phyloP scores from a whole-genome alignment of 2,329 filamentous ascomycete species.

The Penicillium rolfsii region DNA sequence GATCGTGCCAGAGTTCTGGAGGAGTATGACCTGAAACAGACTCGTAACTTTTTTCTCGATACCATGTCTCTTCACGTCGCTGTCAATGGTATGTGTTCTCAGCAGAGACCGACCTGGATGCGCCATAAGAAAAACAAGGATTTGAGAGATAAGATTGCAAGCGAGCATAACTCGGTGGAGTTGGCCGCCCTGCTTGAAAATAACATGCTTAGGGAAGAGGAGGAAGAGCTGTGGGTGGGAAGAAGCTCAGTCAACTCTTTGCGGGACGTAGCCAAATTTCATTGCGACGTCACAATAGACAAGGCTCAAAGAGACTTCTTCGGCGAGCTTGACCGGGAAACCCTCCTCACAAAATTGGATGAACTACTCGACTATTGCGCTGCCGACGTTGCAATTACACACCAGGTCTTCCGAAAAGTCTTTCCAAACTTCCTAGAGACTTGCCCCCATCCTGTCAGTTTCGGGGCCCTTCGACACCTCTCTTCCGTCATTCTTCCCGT shows the following conservation, averaged over 20 bases:
- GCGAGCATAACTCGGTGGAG: constrained; percentile 70
- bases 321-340: constrained; percentile 74
- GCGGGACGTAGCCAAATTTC: constrained; percentile 93
- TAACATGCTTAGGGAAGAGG: constrained; percentile 71
- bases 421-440: constrained; percentile 86
- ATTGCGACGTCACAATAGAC: constrained; percentile 88
- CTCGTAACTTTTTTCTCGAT: constrained; percentile 84
- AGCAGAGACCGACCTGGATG: constrained; percentile 95
- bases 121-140: constrained; percentile 91
- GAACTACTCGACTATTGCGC: constrained; percentile 92
- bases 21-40: constrained; percentile 83
- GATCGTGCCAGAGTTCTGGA: constrained; percentile 86
- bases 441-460: constrained; percentile 96
- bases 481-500: constrained; percentile 91
- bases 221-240: constrained; percentile 94
- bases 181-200: constrained; percentile 71
- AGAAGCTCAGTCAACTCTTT: constrained; percentile 94
- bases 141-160: constrained; percentile 75
- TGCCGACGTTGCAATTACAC: constrained; percentile 88
- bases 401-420: constrained; percentile 90
- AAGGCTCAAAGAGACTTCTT: constrained; percentile 87
- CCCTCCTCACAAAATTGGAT: constrained; percentile 72
- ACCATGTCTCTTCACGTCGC: constrained; percentile 98
- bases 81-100: constrained; percentile 98
- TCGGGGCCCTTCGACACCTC: constrained; percentile 89